Base-by-base conservation (phyloP, 768 basidiomycete species). In the Hebeloma cylindrosporum region DNA sequence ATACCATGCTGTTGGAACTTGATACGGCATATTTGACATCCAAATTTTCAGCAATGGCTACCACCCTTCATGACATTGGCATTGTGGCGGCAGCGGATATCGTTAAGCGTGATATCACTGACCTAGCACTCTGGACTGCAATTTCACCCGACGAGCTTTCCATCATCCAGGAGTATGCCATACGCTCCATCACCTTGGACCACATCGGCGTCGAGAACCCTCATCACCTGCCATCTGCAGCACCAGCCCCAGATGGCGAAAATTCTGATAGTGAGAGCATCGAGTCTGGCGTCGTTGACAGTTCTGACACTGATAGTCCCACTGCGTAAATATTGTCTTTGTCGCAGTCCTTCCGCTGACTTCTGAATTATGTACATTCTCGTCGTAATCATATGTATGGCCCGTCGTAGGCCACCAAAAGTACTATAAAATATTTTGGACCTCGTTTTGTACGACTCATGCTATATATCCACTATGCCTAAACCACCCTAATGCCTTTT, bases 401-500 rank as follows among this genome's bases (percentile, higher is more conserved):
- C n/a, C n/a, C n/a, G n/a, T n/a, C n/a, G n/a, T n/a, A n/a, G n/a
- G 28, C 28, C 7, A 7, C 7, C n/a, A 29, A 29, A 29, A 29
- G 28, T 29, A 29, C 28, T n/a, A 29, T 29, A 29, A n/a, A 8
- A 8, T 7, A 8, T 29, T 29, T n/a, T 29, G n/a, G 28, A n/a
- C 28, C n/a, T 8, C 28, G 42, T 23, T n/a, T 32, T n/a, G 13
- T 44, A 25, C 16, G 13, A 17, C 21, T 17, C 20, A 22, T 21
- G 34, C 42, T 28, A 61, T 37, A 43, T 65, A 65, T 33, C 56
- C 60, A 37, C 50, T 54, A 34, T 65, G 43, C n/a, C 27, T 9
- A 45, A 48, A 66, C 64, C 60, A 66, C 14, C 64, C 64, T 7
- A 39, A 23, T 28, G 48, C 56, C 30, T 66, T 56, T 23, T 48